phyloP scores from a whole-genome alignment of 305 asterid species.

The Petunia hybrid region DNA sequence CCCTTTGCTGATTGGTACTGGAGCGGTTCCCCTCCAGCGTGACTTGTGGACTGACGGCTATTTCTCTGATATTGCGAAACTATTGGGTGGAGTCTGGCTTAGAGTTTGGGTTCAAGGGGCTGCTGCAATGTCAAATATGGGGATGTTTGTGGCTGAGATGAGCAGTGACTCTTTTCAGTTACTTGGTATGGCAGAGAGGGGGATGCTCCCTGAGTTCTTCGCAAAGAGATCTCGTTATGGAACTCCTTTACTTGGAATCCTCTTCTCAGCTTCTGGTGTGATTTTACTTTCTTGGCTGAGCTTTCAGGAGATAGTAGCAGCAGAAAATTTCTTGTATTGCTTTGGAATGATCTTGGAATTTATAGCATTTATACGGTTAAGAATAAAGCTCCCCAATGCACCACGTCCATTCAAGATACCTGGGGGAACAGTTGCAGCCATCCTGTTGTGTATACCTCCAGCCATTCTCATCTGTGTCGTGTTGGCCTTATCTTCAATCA shows the following conservation, averaged over 20 bases:
- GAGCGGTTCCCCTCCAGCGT: conserved; percentile 68
- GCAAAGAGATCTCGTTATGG: conserved; percentile 75
- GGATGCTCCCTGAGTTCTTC: conserved; percentile 78
- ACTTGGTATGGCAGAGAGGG: conserved; percentile 92
- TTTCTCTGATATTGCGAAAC: conserved; percentile 70
- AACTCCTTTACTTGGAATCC: conserved; percentile 73
- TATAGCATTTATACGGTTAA: conserved; percentile 61
- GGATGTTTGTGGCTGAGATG: conserved; percentile 89
- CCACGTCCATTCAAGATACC: conserved; percentile 77
- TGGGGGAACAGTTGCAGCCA: conserved; percentile 62
- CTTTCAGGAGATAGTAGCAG: conserved; percentile 84
- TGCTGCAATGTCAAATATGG: conserved; percentile 85
- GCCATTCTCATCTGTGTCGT: conserved; percentile 63
- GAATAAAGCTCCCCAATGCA: conserved; percentile 54
- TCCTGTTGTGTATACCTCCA: conserved; percentile 66
- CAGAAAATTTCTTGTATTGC: conserved; percentile 79
- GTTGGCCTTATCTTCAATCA: conserved; percentile 61
- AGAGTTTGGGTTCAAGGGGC: conserved; percentile 86
- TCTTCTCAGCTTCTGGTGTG: conserved; percentile 84
- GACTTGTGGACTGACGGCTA: conserved; percentile 79
- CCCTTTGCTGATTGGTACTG: conserved; percentile 67
- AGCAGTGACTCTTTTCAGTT: conserved; percentile 89
- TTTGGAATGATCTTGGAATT: conserved; percentile 82
- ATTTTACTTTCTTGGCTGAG: conserved; percentile 77
- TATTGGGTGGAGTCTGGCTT: conserved; percentile 81